Evolutionary conservation across 306 rosid species (phyloP).

Genomic region (Psophocarpus tetragonolobus): DNA sequence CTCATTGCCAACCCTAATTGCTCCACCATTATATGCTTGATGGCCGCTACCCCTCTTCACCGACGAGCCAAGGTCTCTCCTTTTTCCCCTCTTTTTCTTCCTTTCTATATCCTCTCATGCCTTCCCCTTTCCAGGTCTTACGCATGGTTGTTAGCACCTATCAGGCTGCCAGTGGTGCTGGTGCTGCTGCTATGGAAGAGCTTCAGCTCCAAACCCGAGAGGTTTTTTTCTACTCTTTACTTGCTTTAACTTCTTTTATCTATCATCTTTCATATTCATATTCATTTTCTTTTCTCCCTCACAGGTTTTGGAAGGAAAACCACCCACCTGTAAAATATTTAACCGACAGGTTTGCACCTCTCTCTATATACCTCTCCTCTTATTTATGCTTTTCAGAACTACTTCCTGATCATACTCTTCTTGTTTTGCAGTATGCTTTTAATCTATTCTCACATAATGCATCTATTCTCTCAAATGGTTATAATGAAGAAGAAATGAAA

Average conservation of each 20-base stretch:
- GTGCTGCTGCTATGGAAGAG: slow-evolving; percentile 99
- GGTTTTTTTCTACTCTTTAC: slow-evolving; percentile 64
- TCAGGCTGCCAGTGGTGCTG: slow-evolving; percentile 99
- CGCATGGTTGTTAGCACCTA: slow-evolving; percentile 98
- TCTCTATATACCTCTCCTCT: background rate
- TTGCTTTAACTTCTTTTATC: background rate
- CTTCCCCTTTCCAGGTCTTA: slow-evolving; percentile 51
- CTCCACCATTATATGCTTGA: slow-evolving; percentile 90
- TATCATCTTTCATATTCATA: background rate
- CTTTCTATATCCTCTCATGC: background rate
- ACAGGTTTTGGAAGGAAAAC: slow-evolving; percentile 82
- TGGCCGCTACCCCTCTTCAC: slow-evolving; percentile 98
- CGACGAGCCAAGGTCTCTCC: slow-evolving; percentile 71
- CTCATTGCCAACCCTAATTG: slow-evolving; percentile 97
- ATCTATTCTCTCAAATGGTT: slow-evolving; percentile 79
- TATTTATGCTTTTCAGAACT: slow-evolving; percentile 10
- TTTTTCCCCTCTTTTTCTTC: background rate
- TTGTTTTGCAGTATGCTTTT: slow-evolving; percentile 88
- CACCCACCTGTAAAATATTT: slow-evolving; percentile 82
- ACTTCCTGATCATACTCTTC: slow-evolving; percentile 14
- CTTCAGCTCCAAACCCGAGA: slow-evolving; percentile 92
- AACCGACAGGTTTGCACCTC: slow-evolving; percentile 66
- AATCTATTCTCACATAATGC: slow-evolving; percentile 95
- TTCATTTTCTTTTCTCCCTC: slow-evolving; percentile 17
- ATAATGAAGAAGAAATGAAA: slow-evolving; percentile 99